phyloP scores from a whole-genome alignment of 495 filamentous ascomycete genomes.

The Neurospora sp. region DNA sequence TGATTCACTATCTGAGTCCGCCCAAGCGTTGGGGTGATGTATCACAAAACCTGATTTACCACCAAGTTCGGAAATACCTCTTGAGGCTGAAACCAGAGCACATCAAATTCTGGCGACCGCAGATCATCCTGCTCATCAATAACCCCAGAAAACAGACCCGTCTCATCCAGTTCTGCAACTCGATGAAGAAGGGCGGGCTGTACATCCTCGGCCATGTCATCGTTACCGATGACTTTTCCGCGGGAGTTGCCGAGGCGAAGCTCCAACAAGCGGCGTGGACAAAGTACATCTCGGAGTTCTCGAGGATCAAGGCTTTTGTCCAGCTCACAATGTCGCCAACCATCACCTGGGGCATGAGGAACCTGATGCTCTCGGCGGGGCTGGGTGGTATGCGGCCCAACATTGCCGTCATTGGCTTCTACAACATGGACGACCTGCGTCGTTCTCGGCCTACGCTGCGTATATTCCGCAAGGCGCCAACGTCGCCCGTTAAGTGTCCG shows the following conservation, averaged over 20 bases:
- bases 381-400: conserved; percentile 88
- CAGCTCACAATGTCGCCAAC: conserved; percentile 73
- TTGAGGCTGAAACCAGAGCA: conserved; percentile 75
- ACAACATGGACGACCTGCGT: conserved; percentile 64
- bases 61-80: conserved; percentile 84
- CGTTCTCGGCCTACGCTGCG: conserved; percentile 26
- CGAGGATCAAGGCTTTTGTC: conserved; percentile 83
- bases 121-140: conserved; percentile 75
- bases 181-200: conserved; percentile 75
- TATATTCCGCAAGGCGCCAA: background rate
- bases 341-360: conserved; percentile 78
- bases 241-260: conserved; percentile 69
- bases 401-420: conserved; percentile 67
- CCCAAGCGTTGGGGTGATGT: conserved; percentile 89
- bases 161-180: conserved; percentile 85
- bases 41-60: conserved; percentile 80
- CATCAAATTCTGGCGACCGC: conserved; percentile 87
- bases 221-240: conserved; percentile 70
- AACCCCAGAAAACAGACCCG: conserved; percentile 67
- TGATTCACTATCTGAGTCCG: conserved; percentile 77
- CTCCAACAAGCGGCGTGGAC: conserved; percentile 74
- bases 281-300: conserved; percentile 69
- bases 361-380: conserved; percentile 70
- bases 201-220: conserved; percentile 85
- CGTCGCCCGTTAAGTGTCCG: conserved; percentile 19